phyloP scores from a whole-genome alignment of 73 alveolate species.

The Uronychia binucleata region DNA sequence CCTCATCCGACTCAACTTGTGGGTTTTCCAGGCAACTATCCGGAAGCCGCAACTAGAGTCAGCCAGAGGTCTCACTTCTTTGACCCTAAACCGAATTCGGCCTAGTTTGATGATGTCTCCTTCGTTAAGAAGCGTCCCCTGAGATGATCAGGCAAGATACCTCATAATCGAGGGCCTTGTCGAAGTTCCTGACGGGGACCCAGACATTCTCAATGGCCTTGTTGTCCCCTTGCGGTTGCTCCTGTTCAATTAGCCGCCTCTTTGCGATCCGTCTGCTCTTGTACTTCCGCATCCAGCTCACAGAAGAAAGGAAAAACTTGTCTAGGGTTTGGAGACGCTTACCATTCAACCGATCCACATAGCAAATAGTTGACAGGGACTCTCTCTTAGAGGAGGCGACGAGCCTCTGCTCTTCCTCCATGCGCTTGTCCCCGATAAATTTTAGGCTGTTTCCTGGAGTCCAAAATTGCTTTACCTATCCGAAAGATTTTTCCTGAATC shows the following conservation, averaged over 20 bases:
- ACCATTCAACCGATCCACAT: background rate
- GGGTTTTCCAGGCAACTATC: no score
- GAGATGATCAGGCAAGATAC: background rate
- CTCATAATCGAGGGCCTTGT: background rate
- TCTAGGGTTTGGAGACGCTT: background rate
- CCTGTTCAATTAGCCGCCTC: background rate
- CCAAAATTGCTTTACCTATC: background rate
- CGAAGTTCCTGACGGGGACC: background rate
- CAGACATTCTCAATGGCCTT: background rate
- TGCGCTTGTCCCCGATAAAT: background rate
- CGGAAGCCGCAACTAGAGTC: no score
- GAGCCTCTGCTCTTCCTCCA: background rate
- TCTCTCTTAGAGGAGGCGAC: background rate
- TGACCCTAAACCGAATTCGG: slow-evolving; percentile 46
- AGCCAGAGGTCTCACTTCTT: no score
- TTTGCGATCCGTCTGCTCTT: background rate
- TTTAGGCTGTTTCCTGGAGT: background rate
- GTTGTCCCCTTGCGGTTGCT: background rate
- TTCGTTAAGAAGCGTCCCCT: background rate
- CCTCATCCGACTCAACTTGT: background rate
- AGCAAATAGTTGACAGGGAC: background rate
- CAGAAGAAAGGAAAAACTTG: background rate
- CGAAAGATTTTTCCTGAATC: background rate
- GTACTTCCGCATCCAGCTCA: background rate
- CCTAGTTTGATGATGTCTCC: slow-evolving; percentile 63